Base-by-base conservation (phyloP, 768 basidiomycete species). In the Collybia nuda region DNA sequence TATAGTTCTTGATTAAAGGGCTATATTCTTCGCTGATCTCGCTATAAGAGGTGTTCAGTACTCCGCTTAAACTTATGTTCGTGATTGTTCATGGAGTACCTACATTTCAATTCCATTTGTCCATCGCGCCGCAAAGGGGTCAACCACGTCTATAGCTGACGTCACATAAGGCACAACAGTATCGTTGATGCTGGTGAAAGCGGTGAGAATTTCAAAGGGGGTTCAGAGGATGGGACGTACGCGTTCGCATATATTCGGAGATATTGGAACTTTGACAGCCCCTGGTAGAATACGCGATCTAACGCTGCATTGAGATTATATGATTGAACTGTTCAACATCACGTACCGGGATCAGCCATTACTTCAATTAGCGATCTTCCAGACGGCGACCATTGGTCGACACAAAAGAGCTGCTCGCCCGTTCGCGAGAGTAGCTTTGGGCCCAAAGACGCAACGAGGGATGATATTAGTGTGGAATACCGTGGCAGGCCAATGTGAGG, bases 161-260 rank as follows among this genome's bases (percentile, higher is more conserved):
- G 89, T 91, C 15, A 86, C 70, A 60, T 88, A 95, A 0, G 93
- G 90, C 2, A 95, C 93, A 0, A 91, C 91, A 2, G 70, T 50
- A 58, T 95, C 93, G 58, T 86, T 83, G 12, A 90, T 65, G 4
- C 85, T 87, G 53, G n/a, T 29, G n/a, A 36, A 43, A 48, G 47
- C 38, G 39, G 24, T 9, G 28, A 17, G 11, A 26, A 18, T 29
- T 40, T 5, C 47, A 54, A 22, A 56, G n/a, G 6, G 42, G 19
- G 12, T 6, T 32, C n/a, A 15, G 49, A 42, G 29, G 43, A 36
- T 2, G 39, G 28, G n/a, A 71, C 85, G 56, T 55, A 87, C 81
- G 85, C 78, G 66, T 93, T 94, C 2, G 90, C 93, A 54, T 90
- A 94, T 47, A 96, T 81, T 46, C 82, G 72, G 40, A 92, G 75